Evolutionary conservation across 2,329 filamentous ascomycete genomes (phyloP).

Genomic region (Colletotrichum liriopes): DNA sequence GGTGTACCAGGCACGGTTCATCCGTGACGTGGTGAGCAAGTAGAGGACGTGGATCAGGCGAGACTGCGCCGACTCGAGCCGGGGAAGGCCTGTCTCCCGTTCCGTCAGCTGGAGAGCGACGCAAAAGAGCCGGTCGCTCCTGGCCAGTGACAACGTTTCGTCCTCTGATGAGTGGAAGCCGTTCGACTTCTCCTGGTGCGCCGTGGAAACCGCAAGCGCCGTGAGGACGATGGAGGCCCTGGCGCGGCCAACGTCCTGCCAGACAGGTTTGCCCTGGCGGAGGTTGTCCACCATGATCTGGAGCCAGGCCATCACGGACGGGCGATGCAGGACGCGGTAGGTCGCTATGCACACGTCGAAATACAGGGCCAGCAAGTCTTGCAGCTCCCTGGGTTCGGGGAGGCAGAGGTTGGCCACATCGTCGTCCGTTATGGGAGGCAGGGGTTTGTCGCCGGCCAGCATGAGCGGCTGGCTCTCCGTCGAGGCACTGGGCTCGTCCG

Average conservation of each 20-base stretch:
- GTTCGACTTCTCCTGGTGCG: constrained; percentile 60
- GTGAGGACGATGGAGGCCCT: constrained; percentile 64
- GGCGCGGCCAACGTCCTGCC: constrained; percentile 58
- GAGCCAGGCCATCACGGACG: constrained; percentile 66
- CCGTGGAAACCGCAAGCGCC: constrained; percentile 63
- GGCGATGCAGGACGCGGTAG: constrained; percentile 71
- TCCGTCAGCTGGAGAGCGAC: constrained; percentile 56
- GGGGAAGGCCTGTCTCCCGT: constrained; percentile 47
- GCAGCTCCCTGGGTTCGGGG: constrained; percentile 53
- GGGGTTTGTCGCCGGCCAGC: constrained; percentile 66
- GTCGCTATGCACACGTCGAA: constrained; percentile 75
- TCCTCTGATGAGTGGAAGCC: constrained; percentile 45
- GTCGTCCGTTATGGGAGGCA: constrained; percentile 51
- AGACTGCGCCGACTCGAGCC: constrained; percentile 69
- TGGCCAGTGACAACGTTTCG: constrained; percentile 47
- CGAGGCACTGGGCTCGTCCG: constrained; percentile 45
- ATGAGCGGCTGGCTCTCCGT: constrained; percentile 61
- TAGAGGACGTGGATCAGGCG: constrained; percentile 72
- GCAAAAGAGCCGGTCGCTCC: constrained; percentile 61
- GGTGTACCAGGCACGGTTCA: constrained; percentile 74
- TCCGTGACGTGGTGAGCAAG: constrained; percentile 70
- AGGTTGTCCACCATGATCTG: constrained; percentile 57
- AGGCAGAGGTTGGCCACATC: constrained; percentile 55
- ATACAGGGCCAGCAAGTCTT: constrained; percentile 63
- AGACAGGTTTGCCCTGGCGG: constrained; percentile 54